phyloP scores from a whole-genome alignment of 2,329 filamentous ascomycete species.

The Cladophialophora immunda region DNA sequence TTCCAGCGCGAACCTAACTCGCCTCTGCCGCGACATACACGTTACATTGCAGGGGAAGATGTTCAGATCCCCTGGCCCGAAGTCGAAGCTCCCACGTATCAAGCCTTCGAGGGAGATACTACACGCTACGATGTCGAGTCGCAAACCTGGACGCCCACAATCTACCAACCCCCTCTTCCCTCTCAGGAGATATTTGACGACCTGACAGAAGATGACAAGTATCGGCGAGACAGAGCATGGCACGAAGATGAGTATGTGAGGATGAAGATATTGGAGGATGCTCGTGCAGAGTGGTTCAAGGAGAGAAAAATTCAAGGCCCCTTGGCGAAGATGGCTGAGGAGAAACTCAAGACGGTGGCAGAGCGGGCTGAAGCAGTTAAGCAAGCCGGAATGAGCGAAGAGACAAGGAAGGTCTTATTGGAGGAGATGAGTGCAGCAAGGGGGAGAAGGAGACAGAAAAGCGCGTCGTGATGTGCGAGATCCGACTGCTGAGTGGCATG shows the following conservation, averaged over 20 bases:
- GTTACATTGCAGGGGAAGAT: conserved; percentile 68
- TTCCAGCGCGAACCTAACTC: conserved; percentile 60
- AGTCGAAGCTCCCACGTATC: conserved; percentile 57
- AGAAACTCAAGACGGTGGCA: conserved; percentile 19
- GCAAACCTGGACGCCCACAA: conserved; percentile 31
- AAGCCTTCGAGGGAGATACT: conserved; percentile 74
- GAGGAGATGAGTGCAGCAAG: conserved; percentile 12
- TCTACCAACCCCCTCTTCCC: conserved; percentile 28
- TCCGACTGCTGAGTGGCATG: background rate
- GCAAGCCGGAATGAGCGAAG: conserved; percentile 18
- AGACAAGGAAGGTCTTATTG: conserved; percentile 18
- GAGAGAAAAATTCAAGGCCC: conserved; percentile 33
- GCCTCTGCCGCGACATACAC: conserved; percentile 51
- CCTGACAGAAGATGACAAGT: conserved; percentile 24
- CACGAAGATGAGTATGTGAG: conserved; percentile 39
- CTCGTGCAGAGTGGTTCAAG: conserved; percentile 37
- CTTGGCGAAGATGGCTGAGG: conserved; percentile 18
- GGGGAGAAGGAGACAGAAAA: conserved; percentile 13
- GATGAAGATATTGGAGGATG: conserved; percentile 41
- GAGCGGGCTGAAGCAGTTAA: conserved; percentile 25
- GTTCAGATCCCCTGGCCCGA: conserved; percentile 80
- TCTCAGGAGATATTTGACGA: conserved; percentile 29
- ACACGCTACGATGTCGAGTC: conserved; percentile 77
- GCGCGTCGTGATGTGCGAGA: background rate
- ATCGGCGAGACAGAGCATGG: conserved; percentile 24